These are phyloP conservation scores for Labyrinthula sp. DNA, from an alignment of 352 stramenopile species.

Conservation along the genomic window DNA sequence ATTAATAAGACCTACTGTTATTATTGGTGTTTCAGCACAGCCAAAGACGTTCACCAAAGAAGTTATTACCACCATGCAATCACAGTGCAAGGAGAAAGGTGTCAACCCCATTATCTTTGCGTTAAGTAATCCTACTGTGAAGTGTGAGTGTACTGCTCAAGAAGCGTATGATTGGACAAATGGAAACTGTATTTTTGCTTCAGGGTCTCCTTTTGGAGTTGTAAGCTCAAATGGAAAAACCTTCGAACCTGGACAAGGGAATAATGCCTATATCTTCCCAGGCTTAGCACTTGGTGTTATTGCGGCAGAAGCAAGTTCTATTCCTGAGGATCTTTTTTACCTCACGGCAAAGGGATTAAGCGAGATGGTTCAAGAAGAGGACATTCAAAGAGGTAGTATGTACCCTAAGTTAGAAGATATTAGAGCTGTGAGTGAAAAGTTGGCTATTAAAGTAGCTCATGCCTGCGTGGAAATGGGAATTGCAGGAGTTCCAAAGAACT, in stretches of 20 bases:
- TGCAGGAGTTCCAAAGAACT: no score
- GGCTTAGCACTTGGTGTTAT: constrained; percentile 75
- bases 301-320: constrained; percentile 45
- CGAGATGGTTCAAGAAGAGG: no score
- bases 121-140: constrained; percentile 79
- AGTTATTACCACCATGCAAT: constrained; percentile 65
- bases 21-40: constrained; percentile 74
- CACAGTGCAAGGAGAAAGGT: constrained; percentile 49
- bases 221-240: constrained; percentile 39
- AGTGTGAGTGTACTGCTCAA: constrained; percentile 79
- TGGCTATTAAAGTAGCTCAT: no score
- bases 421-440: no score
- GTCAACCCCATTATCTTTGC: constrained; percentile 93
- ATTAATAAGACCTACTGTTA: constrained; percentile 60
- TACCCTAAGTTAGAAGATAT: no score
- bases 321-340: constrained; percentile 47
- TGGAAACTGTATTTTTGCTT: constrained; percentile 78
- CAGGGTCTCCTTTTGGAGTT: constrained; percentile 76
- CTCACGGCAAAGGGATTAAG: constrained; percentile 36
- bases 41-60: constrained; percentile 60
- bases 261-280: constrained; percentile 92
- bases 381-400: no score
- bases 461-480: no score
- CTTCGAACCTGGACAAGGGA: constrained; percentile 60
- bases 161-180: constrained; percentile 87